Base-by-base conservation (phyloP, 2,329 filamentous ascomycete species). In the Alternaria gansuensis region DNA sequence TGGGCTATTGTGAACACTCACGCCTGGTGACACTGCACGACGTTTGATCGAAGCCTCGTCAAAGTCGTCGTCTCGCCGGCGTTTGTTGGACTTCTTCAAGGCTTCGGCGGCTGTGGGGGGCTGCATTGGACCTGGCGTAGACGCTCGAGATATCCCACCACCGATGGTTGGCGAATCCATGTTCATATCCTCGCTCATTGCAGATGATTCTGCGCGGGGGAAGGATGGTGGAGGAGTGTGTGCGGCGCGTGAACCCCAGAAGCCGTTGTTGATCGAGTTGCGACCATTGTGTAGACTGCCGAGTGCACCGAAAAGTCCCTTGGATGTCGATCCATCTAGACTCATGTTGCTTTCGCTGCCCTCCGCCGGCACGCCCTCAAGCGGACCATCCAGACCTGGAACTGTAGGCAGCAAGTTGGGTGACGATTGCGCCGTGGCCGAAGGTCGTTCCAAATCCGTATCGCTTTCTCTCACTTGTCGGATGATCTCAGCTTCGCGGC, bases 381-480 rank as follows among this genome's bases (percentile, higher is more conserved):
- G 79, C 1, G 81, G 81, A 24, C 90, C 88, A 41, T 80, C 77
- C 3, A 78, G 65, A 29, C 87, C 85, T 34, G 83, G 80, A 9
- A 83, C 81, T 2, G 84, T 82, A n/a, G 84, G 86, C 36, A 82
- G 76, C 13, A 92, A 76, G 45, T 80, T 88, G 0, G 91, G 91
- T 7, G 90, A 93, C 0, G 90, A 90, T 34, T 89, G 83, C 2
- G 87, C 83, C 3, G 88, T 89, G 23, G 80, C 81, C 67, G 68
- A 84, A 13, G 84, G 81, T 71, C 66, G 66, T 28, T 74, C 70
- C 54, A 88, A 79, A 48, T 88, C 87, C 63, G 89, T 85, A 70
- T 97, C 93, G 68, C 90, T 94, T 76, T 98, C 95, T 40, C 93
- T 90, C 28, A 98, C 93, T 78, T 97, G 95, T 50, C 92, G 91